phyloP scores from a whole-genome alignment of 106 monocot genomes.

The Apostasia ramifera region DNA sequence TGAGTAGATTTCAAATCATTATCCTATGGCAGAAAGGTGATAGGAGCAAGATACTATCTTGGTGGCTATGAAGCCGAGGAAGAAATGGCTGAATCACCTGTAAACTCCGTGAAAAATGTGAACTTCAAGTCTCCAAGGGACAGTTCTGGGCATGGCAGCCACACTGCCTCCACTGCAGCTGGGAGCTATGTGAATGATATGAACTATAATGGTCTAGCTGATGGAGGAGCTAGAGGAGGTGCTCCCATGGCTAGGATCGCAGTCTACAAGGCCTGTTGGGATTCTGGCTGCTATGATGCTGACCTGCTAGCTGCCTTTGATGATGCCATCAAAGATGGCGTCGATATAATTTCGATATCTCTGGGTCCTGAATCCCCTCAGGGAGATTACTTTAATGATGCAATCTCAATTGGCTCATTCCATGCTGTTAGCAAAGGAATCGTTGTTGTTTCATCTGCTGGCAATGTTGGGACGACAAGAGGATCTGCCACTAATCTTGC shows the following conservation, averaged over 20 bases:
- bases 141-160: slow-evolving; percentile 80
- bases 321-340: slow-evolving; percentile 83
- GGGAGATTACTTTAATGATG: slow-evolving; percentile 74
- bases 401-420: slow-evolving; percentile 84
- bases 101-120: slow-evolving; percentile 6
- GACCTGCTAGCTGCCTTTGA: slow-evolving; percentile 86
- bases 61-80: slow-evolving; percentile 66
- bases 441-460: slow-evolving; percentile 73
- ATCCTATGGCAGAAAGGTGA: slow-evolving; percentile 34
- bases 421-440: slow-evolving; percentile 70
- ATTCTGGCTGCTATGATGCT: slow-evolving; percentile 84
- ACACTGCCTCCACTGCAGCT: slow-evolving; percentile 87
- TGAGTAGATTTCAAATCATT: background rate
- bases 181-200: slow-evolving; percentile 57
- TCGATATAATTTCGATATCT: slow-evolving; percentile 80
- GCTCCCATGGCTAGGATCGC: slow-evolving; percentile 82
- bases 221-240: slow-evolving; percentile 73
- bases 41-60: slow-evolving; percentile 80
- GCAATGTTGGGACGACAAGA: slow-evolving; percentile 53
- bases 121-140: slow-evolving; percentile 84
- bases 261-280: slow-evolving; percentile 88
- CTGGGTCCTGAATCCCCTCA: slow-evolving; percentile 69
- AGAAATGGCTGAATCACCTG: background rate
- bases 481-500: slow-evolving; percentile 88
- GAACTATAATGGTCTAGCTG: slow-evolving; percentile 56